phyloP scores from a whole-genome alignment of 768 basidiomycete genomes.

The Phylloporus arenicola region DNA sequence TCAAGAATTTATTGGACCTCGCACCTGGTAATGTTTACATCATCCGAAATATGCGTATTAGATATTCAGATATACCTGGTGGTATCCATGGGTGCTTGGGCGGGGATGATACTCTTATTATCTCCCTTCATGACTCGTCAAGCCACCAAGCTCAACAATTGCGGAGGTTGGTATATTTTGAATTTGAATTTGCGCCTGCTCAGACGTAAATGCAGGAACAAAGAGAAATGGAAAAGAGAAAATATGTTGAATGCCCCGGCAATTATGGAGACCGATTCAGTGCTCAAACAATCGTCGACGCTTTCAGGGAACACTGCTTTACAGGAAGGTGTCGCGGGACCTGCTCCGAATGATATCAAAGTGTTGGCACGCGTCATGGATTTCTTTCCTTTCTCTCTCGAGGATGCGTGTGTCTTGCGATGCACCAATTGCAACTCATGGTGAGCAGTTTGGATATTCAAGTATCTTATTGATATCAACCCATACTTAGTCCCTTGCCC shows the following conservation, averaged over 20 bases:
- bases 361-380: conserved; percentile 49
- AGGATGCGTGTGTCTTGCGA: conserved; percentile 41
- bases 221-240: conserved; percentile 29
- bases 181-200: background rate
- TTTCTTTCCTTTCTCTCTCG: conserved; percentile 48
- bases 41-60: conserved; percentile 49
- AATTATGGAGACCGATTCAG: conserved; percentile 3
- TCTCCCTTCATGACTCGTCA: conserved; percentile 12
- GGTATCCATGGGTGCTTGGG: conserved; percentile 25
- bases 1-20: conserved; percentile 34
- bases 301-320: conserved; percentile 25
- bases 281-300: background rate
- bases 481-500: conserved; percentile 38
- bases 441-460: conserved; percentile 31
- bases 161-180: conserved; percentile 12
- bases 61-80: conserved; percentile 14
- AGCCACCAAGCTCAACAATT: conserved; percentile 17
- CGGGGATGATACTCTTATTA: conserved; percentile 25
- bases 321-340: conserved; percentile 31
- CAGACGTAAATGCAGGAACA: conserved; percentile 24
- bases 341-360: conserved; percentile 35
- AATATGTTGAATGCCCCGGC: conserved; percentile 5
- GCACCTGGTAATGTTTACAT: conserved; percentile 38
- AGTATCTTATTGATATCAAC: background rate
- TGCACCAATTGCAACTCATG: conserved; percentile 50